Base-by-base conservation (phyloP, 176 grass and related monocot genomes). In the Stipa capillata region DNA sequence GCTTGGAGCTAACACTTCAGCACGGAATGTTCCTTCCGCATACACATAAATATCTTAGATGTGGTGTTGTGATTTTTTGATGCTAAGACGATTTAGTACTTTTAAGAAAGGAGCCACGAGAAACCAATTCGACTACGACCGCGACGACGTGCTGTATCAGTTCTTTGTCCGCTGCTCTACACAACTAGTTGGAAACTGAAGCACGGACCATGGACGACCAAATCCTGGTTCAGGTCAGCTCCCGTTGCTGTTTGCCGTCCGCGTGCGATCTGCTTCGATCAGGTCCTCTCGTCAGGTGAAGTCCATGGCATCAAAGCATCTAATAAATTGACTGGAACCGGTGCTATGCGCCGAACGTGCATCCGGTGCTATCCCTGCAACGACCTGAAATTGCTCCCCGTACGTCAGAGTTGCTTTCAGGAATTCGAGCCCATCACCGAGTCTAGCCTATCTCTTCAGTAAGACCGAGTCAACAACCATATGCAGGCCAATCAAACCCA, bases 401-500 rank as follows among this genome's bases (percentile, higher is more conserved):
- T 18, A 13, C 3, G 9, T 10, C 1, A 32, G 50, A 3, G 50
- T 7, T 1, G 10, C 14, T 2, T 34, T 27, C 20, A 2, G 34
- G 17, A 20, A 23, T 51, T 15, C n/a, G 33, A 79, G 44, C 44
- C 57, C 34, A 41, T 54, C 54, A 18, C 37, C 55, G 17, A 43
- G 15, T 42, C 55, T 2, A 33, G 56, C 64, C 76, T 36, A 7
- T 2, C 83, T 36, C 6, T 6, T 13, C 7, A n/a, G 14, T 24
- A 27, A 29, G 48, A 6, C 50, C 65, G 12, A 23, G 66, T 64
- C 20, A 79, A 43, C 44, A 72, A 35, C 55, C 20, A 47, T 13
- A 47, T 55, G 48, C 37, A 37, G 9, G 40, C n/a, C 25, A 42
- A 76, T 69, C 52, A 69, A 49, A 40, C 42, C 85, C 85, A 84